phyloP scores from a whole-genome alignment of 106 monocot genomes.

The Allium cepa region DNA sequence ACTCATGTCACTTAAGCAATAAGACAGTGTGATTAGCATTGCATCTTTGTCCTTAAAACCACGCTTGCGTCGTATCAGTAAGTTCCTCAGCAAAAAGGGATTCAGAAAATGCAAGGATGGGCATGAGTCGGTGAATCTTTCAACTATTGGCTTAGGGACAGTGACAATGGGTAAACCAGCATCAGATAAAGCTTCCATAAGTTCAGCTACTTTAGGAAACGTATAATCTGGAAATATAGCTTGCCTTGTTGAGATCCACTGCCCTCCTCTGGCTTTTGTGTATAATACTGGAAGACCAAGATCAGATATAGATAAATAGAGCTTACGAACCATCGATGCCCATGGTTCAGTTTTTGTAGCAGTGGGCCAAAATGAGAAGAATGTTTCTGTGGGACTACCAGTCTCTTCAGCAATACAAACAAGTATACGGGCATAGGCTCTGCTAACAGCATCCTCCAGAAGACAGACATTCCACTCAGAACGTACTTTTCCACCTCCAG shows the following conservation, averaged over 20 bases:
- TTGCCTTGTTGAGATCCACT: conserved; percentile 88
- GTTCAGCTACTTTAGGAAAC: conserved; percentile 50
- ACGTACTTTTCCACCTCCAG: conserved; percentile 82
- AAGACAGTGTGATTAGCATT: conserved; percentile 50
- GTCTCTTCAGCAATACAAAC: conserved; percentile 51
- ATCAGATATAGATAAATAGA: conserved; percentile 65
- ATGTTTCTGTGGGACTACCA: conserved; percentile 57
- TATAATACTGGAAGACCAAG: conserved; percentile 64
- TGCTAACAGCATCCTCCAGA: conserved; percentile 77
- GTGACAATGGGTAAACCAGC: conserved; percentile 75
- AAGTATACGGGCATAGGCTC: conserved; percentile 79
- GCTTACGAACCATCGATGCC: conserved; percentile 55
- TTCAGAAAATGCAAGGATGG: conserved; percentile 74
- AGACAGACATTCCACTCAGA: conserved; percentile 96
- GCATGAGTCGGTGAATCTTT: conserved; percentile 63
- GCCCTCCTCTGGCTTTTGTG: conserved; percentile 92
- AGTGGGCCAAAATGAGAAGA: conserved; percentile 90
- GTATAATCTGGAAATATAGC: conserved; percentile 91
- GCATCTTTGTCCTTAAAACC: conserved; percentile 55
- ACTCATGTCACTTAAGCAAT: conserved; percentile 78
- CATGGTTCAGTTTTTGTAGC: conserved; percentile 65
- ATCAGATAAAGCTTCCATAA: conserved; percentile 62
- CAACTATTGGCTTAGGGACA: conserved; percentile 49
- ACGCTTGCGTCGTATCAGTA: conserved; percentile 76
- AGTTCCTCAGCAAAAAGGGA: conserved; percentile 62